Percentiles rank a stretch among this genome's conserved stretches.
Evolutionary conservation across 352 stramenopile genomes (phyloP).

Genomic region (Phytophthora constricta): DNA sequence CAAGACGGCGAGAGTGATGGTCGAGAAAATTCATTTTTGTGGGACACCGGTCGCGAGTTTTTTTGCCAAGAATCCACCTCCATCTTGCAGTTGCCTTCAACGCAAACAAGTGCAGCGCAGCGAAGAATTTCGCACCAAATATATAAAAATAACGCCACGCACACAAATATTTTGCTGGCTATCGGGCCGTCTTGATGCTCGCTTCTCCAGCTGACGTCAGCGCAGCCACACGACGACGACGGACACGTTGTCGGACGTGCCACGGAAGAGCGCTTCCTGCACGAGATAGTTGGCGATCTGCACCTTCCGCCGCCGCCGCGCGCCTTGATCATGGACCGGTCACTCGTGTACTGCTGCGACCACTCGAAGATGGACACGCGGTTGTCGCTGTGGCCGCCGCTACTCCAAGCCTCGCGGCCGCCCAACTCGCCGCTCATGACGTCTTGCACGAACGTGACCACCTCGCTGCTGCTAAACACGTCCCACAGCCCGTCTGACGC

Average conservation of each 20-base stretch:
- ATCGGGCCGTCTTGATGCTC: not conserved
- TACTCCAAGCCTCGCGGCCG: conserved; percentile 81
- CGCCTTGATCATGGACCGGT: conserved; percentile 91
- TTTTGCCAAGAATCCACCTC: not conserved
- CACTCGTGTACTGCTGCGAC: conserved; percentile 91
- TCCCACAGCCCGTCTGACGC: conserved; percentile 95
- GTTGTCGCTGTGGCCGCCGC: conserved; percentile 80
- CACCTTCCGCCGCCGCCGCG: conserved; percentile 83
- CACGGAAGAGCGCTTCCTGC: conserved; percentile 90
- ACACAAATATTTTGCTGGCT: conserved; percentile 25
- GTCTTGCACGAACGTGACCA: conserved; percentile 92
- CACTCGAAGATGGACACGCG: conserved; percentile 90
- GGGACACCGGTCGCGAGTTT: not conserved
- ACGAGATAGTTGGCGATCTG: conserved; percentile 94
- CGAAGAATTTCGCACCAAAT: not conserved
- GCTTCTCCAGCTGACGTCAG: conserved; percentile 30
- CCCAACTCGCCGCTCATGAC: conserved; percentile 87
- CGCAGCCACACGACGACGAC: conserved; percentile 92
- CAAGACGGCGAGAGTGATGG: conserved; percentile 28
- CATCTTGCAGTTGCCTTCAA: not conserved
- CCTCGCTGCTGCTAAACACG: conserved; percentile 92
- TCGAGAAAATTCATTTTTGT: conserved; percentile 11
- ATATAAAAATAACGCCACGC: conserved; percentile 22
- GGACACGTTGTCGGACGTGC: conserved; percentile 92
- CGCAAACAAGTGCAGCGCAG: not conserved